Percentiles rank a stretch among this genome's conserved stretches.
phyloP scores from a whole-genome alignment of 768 basidiomycete species.

The Artomyces pyxidatus region DNA sequence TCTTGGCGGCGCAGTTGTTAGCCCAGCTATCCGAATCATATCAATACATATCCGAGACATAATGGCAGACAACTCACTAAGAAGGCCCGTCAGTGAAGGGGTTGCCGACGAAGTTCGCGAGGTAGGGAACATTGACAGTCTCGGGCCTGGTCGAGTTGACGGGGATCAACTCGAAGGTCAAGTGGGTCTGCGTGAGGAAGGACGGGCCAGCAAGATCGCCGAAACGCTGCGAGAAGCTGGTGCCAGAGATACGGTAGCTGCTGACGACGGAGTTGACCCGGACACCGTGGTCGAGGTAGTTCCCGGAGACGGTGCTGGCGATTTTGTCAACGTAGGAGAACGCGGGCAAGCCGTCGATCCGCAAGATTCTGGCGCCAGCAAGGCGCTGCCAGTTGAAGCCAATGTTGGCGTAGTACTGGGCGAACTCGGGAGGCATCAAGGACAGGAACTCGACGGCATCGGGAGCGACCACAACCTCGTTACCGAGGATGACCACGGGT shows the following conservation, averaged over 20 bases:
- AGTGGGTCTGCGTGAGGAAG: slow-evolving; percentile 36
- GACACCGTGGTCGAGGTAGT: slow-evolving; percentile 55
- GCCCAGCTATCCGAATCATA: slow-evolving; percentile 36
- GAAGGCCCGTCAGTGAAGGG: slow-evolving; percentile 43
- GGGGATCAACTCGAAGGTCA: slow-evolving; percentile 41
- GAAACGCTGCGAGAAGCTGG: slow-evolving; percentile 48
- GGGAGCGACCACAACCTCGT: slow-evolving; percentile 9
- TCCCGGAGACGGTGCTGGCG: slow-evolving; percentile 51
- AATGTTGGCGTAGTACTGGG: slow-evolving; percentile 2
- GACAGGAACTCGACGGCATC: slow-evolving; percentile 8
- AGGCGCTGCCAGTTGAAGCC: slow-evolving; percentile 40
- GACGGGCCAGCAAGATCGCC: slow-evolving; percentile 48
- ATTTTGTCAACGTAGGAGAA: slow-evolving; percentile 50
- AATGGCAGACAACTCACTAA: slow-evolving; percentile 33
- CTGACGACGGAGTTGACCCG: slow-evolving; percentile 57
- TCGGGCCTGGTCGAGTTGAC: slow-evolving; percentile 40
- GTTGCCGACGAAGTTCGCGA: slow-evolving; percentile 37
- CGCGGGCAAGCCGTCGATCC: slow-evolving; percentile 45
- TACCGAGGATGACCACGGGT: slow-evolving; percentile 3
- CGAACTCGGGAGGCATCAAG: slow-evolving; percentile 1
- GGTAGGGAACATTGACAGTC: slow-evolving; percentile 43
- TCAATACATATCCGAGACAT: neutral
- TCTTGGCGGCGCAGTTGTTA: slow-evolving; percentile 47
- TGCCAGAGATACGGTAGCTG: slow-evolving; percentile 38
- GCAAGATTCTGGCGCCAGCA: slow-evolving; percentile 48